phyloP scores from a whole-genome alignment of 2,329 filamentous ascomycete genomes.

The Scopulariopsis brevicaulis region DNA sequence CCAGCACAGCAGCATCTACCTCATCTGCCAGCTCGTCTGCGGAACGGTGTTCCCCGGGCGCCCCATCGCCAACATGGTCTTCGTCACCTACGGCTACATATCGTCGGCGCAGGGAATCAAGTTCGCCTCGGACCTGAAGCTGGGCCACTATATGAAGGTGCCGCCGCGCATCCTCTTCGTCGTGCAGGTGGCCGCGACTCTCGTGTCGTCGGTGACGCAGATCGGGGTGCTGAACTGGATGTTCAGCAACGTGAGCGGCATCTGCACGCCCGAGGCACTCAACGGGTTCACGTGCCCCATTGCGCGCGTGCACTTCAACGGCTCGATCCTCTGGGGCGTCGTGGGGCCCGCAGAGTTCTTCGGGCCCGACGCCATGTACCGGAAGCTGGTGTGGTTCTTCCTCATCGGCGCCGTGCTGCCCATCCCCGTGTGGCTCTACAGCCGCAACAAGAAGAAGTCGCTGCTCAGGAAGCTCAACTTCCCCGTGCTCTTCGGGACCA shows the following conservation, averaged over 20 bases:
- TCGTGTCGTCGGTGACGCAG: slow-evolving; percentile 70
- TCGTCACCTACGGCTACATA: slow-evolving; percentile 85
- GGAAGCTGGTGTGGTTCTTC: slow-evolving; percentile 71
- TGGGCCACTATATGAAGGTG: slow-evolving; percentile 83
- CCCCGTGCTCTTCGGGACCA: slow-evolving; percentile 70
- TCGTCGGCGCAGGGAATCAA: slow-evolving; percentile 83
- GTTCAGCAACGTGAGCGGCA: slow-evolving; percentile 63
- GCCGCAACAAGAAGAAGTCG: slow-evolving; percentile 44
- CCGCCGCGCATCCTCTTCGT: slow-evolving; percentile 67
- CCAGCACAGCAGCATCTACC: slow-evolving; percentile 76
- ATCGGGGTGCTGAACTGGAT: slow-evolving; percentile 86
- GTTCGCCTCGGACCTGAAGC: slow-evolving; percentile 76
- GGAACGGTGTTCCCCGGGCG: slow-evolving; percentile 73
- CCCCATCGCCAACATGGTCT: slow-evolving; percentile 87
- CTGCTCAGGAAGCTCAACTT: slow-evolving; percentile 69
- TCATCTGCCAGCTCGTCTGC: slow-evolving; percentile 78
- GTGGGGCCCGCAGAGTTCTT: slow-evolving; percentile 79
- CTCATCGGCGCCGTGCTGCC: slow-evolving; percentile 65
- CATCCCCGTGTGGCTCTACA: slow-evolving; percentile 62
- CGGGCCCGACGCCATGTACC: slow-evolving; percentile 62
- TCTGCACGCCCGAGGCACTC: slow-evolving; percentile 70
- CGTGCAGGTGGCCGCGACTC: slow-evolving; percentile 66
- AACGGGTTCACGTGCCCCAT: slow-evolving; percentile 84
- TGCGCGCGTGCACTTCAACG: slow-evolving; percentile 81
- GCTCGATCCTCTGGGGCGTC: slow-evolving; percentile 81